Evolutionary conservation across 495 filamentous ascomycete species (phyloP), one percentile per base, ranked within the genome.

Genomic region (Cercophora scortea): DNA sequence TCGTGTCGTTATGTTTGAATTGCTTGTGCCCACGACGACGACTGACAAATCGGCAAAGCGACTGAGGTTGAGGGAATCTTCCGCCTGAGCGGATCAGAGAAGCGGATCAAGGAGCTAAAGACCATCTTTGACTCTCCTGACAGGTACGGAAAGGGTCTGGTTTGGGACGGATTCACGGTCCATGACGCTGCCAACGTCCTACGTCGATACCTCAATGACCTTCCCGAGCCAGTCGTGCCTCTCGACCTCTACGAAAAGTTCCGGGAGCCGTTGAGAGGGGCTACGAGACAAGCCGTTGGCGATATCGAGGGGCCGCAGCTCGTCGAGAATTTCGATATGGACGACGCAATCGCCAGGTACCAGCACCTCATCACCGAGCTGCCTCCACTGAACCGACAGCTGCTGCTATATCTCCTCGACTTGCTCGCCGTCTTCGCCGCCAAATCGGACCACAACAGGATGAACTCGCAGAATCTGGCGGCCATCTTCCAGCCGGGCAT

Each of bases 181-280:
- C 93, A 99, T 70, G 93, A 99, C 80, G 93, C 93, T 15, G 93
- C 93, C 59, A 97, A 96, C 61, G 92, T 99, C 45, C 80, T 99
- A 39, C 84, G 94, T 50, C 83, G 93, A 53, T 99, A 97, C 62
- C 77, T 99, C 50, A 97, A 96, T 67, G 87, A 93, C 62, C 74
- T 99, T 15, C 93, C 86, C 6, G 92, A 99, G 65, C 93, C 93
- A 1, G 96, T 99, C 54, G 91, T 99, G 13, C 93, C 93, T 3
- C 74, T 96, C 42, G 88, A 96, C 61, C 88, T 96, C 52, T 99
- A 99, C 66, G 86, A 90, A 56, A 78, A 80, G 42, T 97, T 96
- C 68, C 83, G 93, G 48, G 84, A 93, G 43, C 94, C 93, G 33
- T 69, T 99, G 32, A 76, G 83, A 48, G 81, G 80, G 33, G 88